Evolutionary conservation across 2,329 filamentous ascomycete genomes (phyloP), one percentile per base, ranked within the genome.

Genomic region (Fusarium ramigenum): DNA sequence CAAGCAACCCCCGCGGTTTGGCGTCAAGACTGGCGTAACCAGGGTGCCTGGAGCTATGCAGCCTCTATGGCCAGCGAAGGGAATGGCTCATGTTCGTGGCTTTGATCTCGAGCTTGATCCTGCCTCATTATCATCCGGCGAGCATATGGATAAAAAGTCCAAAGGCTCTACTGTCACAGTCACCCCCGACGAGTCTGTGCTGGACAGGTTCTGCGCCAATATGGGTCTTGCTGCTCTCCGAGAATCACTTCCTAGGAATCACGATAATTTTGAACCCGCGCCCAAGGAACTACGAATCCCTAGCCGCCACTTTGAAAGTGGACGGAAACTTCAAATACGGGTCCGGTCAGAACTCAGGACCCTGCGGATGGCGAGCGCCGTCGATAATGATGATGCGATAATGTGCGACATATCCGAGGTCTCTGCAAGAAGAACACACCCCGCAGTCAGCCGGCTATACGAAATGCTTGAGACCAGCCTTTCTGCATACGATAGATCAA

Each of bases 401-500:
- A 80, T 83, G 9, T 84, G 85, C 30, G 83, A 86, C 49, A 67
- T 83, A 9, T 70, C 75, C 2, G 60, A 63, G 21, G 65, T 68
- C 19, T 53, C 73, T 53, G 23, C 63, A 60, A 64, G 61, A 52
- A 61, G 79, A 58, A 72, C 79, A 9, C 91, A 95, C 79, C 86
- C 91, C 16, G 88, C 90, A 23, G 80, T 96, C 52, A 76, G 80
- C 18, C 84, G 85, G 5, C 83, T 94, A 4, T 93, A 91, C 75
- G 80, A 85, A 6, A 85, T 86, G 1, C 86, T 98, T 37, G 82
- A 86, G 49, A 86, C 85, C 2, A 86, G 86, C 0, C 85, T 95
- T 18, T 95, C 93, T 9, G 91, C 95, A 1, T 98, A 95, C 77
- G 96, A 99, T 79, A 88, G 84, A 70, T 93, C 91, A 14, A 88